These are phyloP conservation scores for Trichophyton benhamiae DNA, from an alignment of 2,329 filamentous ascomycete species.

Conservation along the genomic window DNA sequence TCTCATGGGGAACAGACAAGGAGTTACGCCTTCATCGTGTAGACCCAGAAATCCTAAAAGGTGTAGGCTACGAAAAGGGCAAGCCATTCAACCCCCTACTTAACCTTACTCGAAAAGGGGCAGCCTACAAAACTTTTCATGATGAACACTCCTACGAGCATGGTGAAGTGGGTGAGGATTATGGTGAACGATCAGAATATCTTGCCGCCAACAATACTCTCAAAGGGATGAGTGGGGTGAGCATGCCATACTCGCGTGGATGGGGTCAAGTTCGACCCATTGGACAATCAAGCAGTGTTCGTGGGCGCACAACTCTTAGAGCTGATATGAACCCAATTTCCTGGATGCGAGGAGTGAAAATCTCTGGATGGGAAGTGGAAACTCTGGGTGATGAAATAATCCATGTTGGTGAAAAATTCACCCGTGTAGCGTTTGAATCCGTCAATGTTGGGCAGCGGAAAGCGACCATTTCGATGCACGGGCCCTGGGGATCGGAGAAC, in stretches of 20 bases:
- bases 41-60: constrained; percentile 49
- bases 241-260: constrained; percentile 40
- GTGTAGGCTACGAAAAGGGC: constrained; percentile 63
- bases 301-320: constrained; percentile 35
- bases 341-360: constrained; percentile 55
- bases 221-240: constrained; percentile 38
- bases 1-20: constrained; percentile 84
- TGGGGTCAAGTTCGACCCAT: constrained; percentile 36
- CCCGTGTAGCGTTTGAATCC: constrained; percentile 47
- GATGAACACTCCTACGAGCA: constrained; percentile 28
- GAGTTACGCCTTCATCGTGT: constrained; percentile 67
- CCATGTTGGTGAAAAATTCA: constrained; percentile 48
- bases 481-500: constrained; percentile 46
- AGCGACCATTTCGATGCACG: constrained; percentile 45
- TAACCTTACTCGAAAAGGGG: constrained; percentile 68
- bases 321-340: constrained; percentile 47
- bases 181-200: not conserved
- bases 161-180: not conserved
- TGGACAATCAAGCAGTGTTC: constrained; percentile 37
- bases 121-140: constrained; percentile 73
- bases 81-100: constrained; percentile 51
- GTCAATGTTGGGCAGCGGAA: constrained; percentile 44
- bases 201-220: constrained; percentile 22
- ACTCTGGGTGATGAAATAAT: constrained; percentile 50
- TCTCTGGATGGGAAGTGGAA: constrained; percentile 42